Evolutionary conservation across 2,329 filamentous ascomycete genomes (phyloP).

Genomic region (Trichoderma endophyticum): DNA sequence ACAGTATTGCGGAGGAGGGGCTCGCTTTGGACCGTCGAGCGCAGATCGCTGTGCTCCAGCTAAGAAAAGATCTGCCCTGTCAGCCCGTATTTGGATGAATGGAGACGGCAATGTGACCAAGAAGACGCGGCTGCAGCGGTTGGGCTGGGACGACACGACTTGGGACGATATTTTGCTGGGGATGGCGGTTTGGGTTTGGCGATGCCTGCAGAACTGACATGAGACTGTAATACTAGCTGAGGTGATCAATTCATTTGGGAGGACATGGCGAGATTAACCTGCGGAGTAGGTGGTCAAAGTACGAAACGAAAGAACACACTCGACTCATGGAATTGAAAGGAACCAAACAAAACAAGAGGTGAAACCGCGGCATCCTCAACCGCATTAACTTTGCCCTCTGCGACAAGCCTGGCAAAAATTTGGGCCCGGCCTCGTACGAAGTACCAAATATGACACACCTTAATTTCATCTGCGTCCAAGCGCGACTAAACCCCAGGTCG

Average conservation of each 20-base stretch:
- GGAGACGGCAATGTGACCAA: neutral
- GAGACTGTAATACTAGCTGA: neutral
- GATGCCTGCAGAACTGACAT: neutral
- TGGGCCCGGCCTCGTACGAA: neutral
- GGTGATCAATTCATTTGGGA: neutral
- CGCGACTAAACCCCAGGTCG: constrained; percentile 4
- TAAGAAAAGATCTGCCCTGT: constrained; percentile 4
- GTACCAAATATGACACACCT: constrained; percentile 15
- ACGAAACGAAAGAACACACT: neutral
- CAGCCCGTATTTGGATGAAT: constrained; percentile 7
- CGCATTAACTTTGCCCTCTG: neutral
- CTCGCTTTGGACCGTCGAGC: constrained; percentile 7
- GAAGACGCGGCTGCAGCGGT: constrained; percentile 1
- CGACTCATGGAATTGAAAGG: neutral
- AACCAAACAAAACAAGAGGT: neutral
- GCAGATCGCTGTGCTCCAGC: neutral
- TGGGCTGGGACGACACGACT: neutral
- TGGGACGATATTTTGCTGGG: neutral
- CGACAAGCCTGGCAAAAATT: constrained; percentile 1
- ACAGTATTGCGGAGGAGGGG: constrained; percentile 10
- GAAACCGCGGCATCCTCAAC: neutral
- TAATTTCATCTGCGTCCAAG: constrained; percentile 15
- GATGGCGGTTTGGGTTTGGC: neutral
- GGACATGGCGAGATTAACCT: neutral
- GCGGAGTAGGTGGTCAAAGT: neutral